These are phyloP conservation scores for Alternaria viburni DNA, from an alignment of 2,329 filamentous ascomycete species.

Conservation along the genomic window DNA sequence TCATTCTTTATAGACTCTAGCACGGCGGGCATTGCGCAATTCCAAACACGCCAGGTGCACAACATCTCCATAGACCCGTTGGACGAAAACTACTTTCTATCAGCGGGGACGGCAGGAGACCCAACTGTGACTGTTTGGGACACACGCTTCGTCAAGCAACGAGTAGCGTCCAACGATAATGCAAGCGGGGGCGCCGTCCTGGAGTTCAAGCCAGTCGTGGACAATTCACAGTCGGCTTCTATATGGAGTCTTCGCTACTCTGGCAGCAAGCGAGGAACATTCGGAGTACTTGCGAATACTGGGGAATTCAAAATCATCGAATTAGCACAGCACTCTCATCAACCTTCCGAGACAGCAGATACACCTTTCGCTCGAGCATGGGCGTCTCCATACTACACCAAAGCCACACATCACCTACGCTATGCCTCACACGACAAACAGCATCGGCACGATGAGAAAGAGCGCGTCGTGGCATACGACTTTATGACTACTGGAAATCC, in stretches of 20 bases:
- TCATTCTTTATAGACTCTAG: constrained; percentile 43
- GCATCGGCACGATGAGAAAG: constrained; percentile 53
- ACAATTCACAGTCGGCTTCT: constrained; percentile 55
- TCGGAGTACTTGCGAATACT: constrained; percentile 65
- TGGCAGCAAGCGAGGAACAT: constrained; percentile 62
- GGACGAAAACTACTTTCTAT: constrained; percentile 84
- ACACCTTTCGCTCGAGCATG: constrained; percentile 41
- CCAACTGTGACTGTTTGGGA: constrained; percentile 81
- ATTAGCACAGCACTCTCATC: constrained; percentile 58
- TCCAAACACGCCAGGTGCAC: constrained; percentile 65
- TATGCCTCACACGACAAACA: constrained; percentile 56
- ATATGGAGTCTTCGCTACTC: constrained; percentile 70
- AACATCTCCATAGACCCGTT: constrained; percentile 78
- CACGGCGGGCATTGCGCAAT: constrained; percentile 56
- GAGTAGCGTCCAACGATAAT: constrained; percentile 50
- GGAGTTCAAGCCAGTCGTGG: constrained; percentile 63
- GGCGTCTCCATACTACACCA: constrained; percentile 54
- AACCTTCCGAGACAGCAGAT: constrained; percentile 28
- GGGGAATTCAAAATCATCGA: constrained; percentile 66
- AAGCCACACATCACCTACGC: constrained; percentile 50
- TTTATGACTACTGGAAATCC: constrained; percentile 59
- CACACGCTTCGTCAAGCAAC: constrained; percentile 59
- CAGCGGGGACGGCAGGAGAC: constrained; percentile 73
- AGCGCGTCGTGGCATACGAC: constrained; percentile 65
- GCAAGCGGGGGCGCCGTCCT: constrained; percentile 63